Evolutionary conservation across 352 stramenopile species (phyloP).

Genomic region (Pythium phragmiticola): DNA sequence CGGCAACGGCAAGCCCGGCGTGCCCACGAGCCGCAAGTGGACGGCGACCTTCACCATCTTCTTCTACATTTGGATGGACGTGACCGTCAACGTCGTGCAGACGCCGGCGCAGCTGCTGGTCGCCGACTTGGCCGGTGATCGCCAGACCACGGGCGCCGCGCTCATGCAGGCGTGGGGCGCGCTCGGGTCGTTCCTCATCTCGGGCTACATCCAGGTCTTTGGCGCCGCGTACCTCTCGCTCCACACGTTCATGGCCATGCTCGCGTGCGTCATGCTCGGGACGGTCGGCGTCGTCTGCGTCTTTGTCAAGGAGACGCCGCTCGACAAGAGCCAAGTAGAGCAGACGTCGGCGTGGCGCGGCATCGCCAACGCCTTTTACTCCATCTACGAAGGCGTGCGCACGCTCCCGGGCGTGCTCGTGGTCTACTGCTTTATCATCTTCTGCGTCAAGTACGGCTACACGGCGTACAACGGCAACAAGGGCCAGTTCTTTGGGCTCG

Average conservation of each 20-base stretch:
- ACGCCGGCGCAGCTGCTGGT: slow-evolving; percentile 44
- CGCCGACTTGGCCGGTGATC: slow-evolving; percentile 50
- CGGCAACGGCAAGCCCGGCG: slow-evolving; percentile 21
- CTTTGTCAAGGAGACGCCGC: slow-evolving; percentile 37
- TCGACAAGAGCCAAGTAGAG: slow-evolving; percentile 23
- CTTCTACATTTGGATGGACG: slow-evolving; percentile 37
- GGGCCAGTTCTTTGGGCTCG: slow-evolving; percentile 48
- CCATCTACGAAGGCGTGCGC: slow-evolving; percentile 33
- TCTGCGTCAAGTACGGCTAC: slow-evolving; percentile 48
- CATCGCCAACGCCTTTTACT: slow-evolving; percentile 12
- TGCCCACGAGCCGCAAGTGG: slow-evolving; percentile 40
- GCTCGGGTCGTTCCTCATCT: slow-evolving; percentile 44
- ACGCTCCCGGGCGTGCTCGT: slow-evolving; percentile 34
- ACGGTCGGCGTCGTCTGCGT: slow-evolving; percentile 27
- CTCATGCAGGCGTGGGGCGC: slow-evolving; percentile 46
- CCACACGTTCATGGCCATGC: slow-evolving; percentile 49
- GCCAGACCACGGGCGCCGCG: slow-evolving; percentile 44
- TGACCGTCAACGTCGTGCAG: slow-evolving; percentile 32
- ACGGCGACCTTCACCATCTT: slow-evolving; percentile 49
- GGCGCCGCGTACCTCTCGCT: slow-evolving; percentile 46
- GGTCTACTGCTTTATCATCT: slow-evolving; percentile 42
- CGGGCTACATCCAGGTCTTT: slow-evolving; percentile 46
- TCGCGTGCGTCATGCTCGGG: slow-evolving; percentile 38
- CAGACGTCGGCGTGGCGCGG: background rate
- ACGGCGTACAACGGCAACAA: slow-evolving; percentile 64